Evolutionary conservation across 768 basidiomycete species (phyloP), one percentile per base, ranked within the genome.

Genomic region (Hebeloma cylindrosporum): DNA sequence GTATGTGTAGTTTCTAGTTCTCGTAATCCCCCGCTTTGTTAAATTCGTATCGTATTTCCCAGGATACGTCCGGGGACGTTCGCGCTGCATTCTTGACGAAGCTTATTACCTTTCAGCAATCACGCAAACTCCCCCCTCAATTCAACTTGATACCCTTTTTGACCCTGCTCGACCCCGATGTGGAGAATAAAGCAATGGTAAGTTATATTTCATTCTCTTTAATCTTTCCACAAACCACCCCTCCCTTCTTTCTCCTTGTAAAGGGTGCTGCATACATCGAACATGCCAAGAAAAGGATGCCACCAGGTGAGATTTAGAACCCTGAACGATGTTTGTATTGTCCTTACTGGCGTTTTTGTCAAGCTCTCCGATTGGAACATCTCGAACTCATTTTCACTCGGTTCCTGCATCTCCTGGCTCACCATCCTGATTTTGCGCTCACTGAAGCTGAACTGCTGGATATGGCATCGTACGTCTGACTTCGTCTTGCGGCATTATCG

Each of bases 31-130:
- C 20, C 1, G 18, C 28, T 27, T 46, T 11, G 7, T 22, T 50
- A 2, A n/a, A 11, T 6, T 25, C 17, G 4, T 29, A 17, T 44
- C n/a, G 43, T 29, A 39, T 14, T 51, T 7, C 29, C 23, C 26
- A 96, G 90, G 95, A 99, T 56, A 72, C 90, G 1, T 90, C 85
- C 57, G 96, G 83, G 61, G 81, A 91, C 52, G 90, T 98, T 33
- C 88, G 96, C 32, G 69, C 81, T 44, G 66, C 57, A 3, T 94
- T 95, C 69, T 62, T 97, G 40, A 76, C 69, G 18, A 96, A 96
- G 63, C 69, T 93, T 2, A 65, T 86, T 8, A 59, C 71, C 7
- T 67, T 89, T 18, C 63, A 93, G n/a, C 74, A 79, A 33, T 60
- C 68, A 3, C 76, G 81, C 26, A 83, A 85, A 63, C 66, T 93